Evolutionary conservation across 202 grass and related monocot genomes (phyloP).

Genomic region (Hordeum pubiflorum): DNA sequence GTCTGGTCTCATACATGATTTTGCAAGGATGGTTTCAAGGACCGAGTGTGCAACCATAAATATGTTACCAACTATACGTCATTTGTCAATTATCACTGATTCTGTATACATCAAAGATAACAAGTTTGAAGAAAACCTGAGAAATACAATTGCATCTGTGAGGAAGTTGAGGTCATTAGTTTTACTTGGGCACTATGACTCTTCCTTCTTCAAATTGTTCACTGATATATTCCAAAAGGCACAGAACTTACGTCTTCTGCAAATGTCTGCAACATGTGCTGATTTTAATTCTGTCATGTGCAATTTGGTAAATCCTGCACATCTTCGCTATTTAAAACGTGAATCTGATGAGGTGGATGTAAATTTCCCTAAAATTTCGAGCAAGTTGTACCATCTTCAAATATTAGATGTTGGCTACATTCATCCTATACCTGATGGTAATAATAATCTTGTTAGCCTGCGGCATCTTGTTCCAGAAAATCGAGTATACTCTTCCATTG

Average conservation of each 20-base stretch:
- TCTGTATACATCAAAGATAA: too few species aligned
- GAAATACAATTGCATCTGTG: too few species aligned
- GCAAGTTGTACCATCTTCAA: slow-evolving; percentile 25
- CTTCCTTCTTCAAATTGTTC: background rate
- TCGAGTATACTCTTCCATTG: background rate
- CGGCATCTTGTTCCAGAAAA: background rate
- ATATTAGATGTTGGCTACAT: slow-evolving; percentile 5
- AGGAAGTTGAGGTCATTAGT: too few species aligned
- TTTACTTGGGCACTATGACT: too few species aligned
- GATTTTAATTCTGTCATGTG: too few species aligned
- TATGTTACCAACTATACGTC: too few species aligned
- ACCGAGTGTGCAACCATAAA: too few species aligned
- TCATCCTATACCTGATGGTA: background rate
- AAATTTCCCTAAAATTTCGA: background rate
- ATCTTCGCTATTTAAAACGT: background rate
- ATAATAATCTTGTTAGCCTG: slow-evolving; percentile 24
- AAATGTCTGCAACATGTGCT: background rate
- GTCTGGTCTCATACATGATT: too few species aligned
- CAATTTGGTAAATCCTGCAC: too few species aligned
- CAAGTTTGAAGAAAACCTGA: too few species aligned
- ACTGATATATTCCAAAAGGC: background rate
- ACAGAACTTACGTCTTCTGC: background rate
- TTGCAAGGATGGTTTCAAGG: too few species aligned
- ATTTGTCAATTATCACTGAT: too few species aligned
- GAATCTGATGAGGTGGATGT: background rate